A percentile compares a stretch with the other conserved stretches of the same genome.
phyloP scores from a whole-genome alignment of 192 early-diverging fungal genomes.

The Chytriomyces sp. region DNA sequence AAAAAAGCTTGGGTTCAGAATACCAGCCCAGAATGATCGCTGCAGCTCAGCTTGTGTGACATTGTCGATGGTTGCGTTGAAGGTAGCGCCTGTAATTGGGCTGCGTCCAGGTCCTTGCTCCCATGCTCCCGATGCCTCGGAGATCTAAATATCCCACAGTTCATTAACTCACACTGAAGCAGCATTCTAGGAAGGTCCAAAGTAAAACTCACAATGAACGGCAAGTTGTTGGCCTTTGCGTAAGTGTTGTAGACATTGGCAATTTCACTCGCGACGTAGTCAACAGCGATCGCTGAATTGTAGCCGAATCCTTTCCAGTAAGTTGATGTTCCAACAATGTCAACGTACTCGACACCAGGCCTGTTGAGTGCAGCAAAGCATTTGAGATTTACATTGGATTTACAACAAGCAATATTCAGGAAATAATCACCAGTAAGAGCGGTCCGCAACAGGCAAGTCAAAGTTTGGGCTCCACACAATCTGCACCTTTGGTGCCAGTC shows the following conservation, averaged over 20 bases:
- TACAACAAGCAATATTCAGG: background rate
- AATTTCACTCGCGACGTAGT: conserved; percentile 3
- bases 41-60: conserved; percentile 17
- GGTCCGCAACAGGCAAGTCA: background rate
- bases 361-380: no score
- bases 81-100: conserved; percentile 10
- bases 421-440: background rate
- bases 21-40: conserved; percentile 8
- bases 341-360: background rate
- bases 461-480: conserved; percentile 23
- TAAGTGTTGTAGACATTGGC: conserved; percentile 7
- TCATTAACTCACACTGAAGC: no score
- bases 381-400: no score
- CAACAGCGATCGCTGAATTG: background rate
- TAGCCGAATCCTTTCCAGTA: background rate
- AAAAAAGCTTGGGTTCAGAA: conserved; percentile 7
- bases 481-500: background rate
- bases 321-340: background rate
- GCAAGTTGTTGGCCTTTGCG: background rate
- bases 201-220: background rate
- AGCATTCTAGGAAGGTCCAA: background rate
- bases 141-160: conserved; percentile 17
- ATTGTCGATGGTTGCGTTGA: background rate
- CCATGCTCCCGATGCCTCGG: conserved; percentile 27
- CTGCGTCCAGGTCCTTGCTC: conserved; percentile 17